Evolutionary conservation across 306 rosid genomes (phyloP), one percentile per base, ranked within the genome.

Genomic region (Psophocarpus tetragonolobus): DNA sequence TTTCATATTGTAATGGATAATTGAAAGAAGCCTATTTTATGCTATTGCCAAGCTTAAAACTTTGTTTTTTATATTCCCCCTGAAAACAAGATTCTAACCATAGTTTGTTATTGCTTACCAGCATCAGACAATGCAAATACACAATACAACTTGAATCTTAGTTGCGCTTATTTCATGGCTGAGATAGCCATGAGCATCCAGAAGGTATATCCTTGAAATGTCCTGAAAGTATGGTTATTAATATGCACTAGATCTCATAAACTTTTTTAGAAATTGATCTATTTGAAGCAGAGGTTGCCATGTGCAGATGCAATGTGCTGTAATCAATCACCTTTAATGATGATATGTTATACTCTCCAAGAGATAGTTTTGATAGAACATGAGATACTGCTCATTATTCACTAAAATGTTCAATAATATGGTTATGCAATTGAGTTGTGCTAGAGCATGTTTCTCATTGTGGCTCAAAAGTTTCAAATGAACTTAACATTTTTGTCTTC

Each of bases 141-240:
- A 38, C 95, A 90, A 86, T 83, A 90, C 87, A 94, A 94, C 85
- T 83, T 94, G 82, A 88, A 73, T 10, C 69, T 90, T 68, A 89
- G 92, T 86, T 88, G 97, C 74, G 89, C 92, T 74, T 92, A 87
- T 89, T 89, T 90, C 84, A 90, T 92, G 90, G 93, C 89, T 63
- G 98, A 94, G 86, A 80, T 90, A 81, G 93, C 98, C 75, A 88
- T 94, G 97, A 90, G 95, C 93, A 87, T 94, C 74, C 84, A 44
- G 76, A 94, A 92, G 97, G 98, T 94, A 89, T 71, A 64, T 82
- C 76, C 79, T 87, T 73, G 54, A 47, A 71, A 73, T 74, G 6
- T 39, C 47, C 14, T 65, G 67, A n/a, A 64, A 64, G 47, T 51
- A 39, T 23, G n/a, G 36, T 62, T 77, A 47, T 45, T 72, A 61